Evolutionary conservation across 2,329 filamentous ascomycete species (phyloP), one percentile per base, ranked within the genome.

Genomic region (Exophiala oligosperma): DNA sequence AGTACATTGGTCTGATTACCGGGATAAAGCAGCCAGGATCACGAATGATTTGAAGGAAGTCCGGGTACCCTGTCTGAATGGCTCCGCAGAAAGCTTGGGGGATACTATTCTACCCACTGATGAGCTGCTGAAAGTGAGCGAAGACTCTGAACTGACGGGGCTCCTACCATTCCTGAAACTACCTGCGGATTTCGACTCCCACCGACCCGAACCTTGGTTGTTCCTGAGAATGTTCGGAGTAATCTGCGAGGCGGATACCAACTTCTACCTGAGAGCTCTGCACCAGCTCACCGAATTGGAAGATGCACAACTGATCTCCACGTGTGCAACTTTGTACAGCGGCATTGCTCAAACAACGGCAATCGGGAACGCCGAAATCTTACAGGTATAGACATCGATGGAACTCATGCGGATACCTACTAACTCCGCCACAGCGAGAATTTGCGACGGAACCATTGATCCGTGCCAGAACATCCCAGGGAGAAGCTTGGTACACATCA

Each of bases 211-310:
- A 24, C 4, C 46, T 47, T 59, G 57, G 57, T 56, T 41, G 23
- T 59, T 59, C 44, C 37, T 59, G 48, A 56, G 52, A 52, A 23
- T 44, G 6, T 52, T 59, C 43, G 57, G 57, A 24, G 52, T 59
- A 17, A 56, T 56, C 24, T 59, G 57, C 44, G 53, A 56, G 40
- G 11, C 46, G 4, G 37, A 59, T 48, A 9, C 32, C 44, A 29
- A 21, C 4, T 59, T 59, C 29, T 59, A 56, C 35, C 47, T 59
- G 38, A 51, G 14, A 29, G 43, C 38, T 17, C 17, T 59, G 28
- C 24, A n/a, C 17, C 28, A 43, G 21, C 28, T 59, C 32, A 28
- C 21, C 21, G 28, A 12, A 37, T 44, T 28, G 11, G 26, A 14
- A 24, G 40, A 54, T 4, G 28, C n/a, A 12, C 44, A 55, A 9